A percentile compares a stretch with the other conserved stretches of the same genome.
Conservation (phyloP, 129 eudicot species). For the Escallonia herrerae region DNA sequence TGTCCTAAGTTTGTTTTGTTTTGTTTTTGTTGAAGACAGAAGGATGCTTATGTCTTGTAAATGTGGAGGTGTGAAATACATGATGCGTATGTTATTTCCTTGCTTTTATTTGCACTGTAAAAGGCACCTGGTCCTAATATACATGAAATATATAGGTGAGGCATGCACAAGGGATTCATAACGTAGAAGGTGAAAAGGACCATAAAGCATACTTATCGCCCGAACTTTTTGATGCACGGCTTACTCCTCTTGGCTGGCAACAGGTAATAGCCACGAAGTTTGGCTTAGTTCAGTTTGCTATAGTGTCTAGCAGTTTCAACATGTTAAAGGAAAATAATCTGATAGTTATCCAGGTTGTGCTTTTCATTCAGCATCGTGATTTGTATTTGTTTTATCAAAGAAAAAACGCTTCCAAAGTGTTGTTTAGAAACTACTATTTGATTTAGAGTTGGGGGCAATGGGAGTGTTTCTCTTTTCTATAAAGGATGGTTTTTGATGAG, state of each 20-base stretch:
- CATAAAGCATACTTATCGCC: constrained; percentile 59
- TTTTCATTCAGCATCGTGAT: neutral
- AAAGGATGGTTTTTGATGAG: neutral
- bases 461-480: neutral
- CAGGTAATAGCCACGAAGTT: constrained; percentile 45
- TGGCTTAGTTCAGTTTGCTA: neutral
- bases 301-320: no score
- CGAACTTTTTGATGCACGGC: constrained; percentile 72
- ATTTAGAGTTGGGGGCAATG: neutral
- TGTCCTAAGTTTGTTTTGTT: neutral
- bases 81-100: neutral
- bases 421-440: neutral
- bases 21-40: neutral
- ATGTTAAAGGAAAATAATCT: no score
- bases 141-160: constrained; percentile 48
- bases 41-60: neutral
- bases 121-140: constrained; percentile 1
- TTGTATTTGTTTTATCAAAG: neutral
- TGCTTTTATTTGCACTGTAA: neutral
- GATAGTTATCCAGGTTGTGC: neutral
- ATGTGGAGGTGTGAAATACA: neutral
- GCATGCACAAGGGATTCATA: constrained; percentile 97
- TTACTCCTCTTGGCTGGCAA: constrained; percentile 95
- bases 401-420: neutral
- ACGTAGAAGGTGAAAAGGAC: constrained; percentile 87